Percentiles rank a stretch among this genome's conserved stretches.
Evolutionary conservation across 116 monocot genomes (phyloP).

Genomic region (Iris pallida): DNA sequence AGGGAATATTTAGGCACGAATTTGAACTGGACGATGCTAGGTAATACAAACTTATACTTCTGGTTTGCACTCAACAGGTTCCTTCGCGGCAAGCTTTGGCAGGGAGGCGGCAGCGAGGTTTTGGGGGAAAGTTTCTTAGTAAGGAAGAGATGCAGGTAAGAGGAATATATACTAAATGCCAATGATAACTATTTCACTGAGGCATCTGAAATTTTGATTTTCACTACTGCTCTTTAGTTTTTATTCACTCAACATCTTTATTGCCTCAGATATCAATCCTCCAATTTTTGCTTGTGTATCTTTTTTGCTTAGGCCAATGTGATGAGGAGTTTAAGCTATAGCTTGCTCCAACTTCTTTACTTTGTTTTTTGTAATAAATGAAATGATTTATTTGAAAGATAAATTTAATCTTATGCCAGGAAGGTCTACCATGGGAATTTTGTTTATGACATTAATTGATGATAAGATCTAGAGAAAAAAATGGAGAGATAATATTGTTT

Average conservation of each 20-base stretch:
- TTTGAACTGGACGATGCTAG: too few species aligned
- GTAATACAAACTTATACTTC: too few species aligned
- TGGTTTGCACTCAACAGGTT: constrained; percentile 22
- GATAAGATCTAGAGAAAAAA: too few species aligned
- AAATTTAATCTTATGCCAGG: too few species aligned
- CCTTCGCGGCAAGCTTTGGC: constrained; percentile 57
- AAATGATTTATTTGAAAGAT: too few species aligned
- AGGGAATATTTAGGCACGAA: too few species aligned
- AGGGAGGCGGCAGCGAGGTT: constrained; percentile 43
- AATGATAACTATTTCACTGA: neutral
- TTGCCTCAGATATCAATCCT: neutral
- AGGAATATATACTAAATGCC: neutral
- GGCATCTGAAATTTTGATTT: neutral
- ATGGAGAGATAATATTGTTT: too few species aligned
- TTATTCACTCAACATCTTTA: neutral
- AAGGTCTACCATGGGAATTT: too few species aligned
- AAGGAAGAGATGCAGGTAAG: constrained; percentile 38
- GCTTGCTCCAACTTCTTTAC: neutral
- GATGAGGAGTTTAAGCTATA: neutral
- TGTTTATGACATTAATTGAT: too few species aligned
- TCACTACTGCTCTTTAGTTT: neutral
- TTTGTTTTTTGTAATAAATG: too few species aligned
- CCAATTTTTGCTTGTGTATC: neutral
- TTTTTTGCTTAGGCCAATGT: neutral
- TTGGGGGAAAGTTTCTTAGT: constrained; percentile 55